phyloP scores from a whole-genome alignment of 805 yeast species.

The Grigorovia jiainica region DNA sequence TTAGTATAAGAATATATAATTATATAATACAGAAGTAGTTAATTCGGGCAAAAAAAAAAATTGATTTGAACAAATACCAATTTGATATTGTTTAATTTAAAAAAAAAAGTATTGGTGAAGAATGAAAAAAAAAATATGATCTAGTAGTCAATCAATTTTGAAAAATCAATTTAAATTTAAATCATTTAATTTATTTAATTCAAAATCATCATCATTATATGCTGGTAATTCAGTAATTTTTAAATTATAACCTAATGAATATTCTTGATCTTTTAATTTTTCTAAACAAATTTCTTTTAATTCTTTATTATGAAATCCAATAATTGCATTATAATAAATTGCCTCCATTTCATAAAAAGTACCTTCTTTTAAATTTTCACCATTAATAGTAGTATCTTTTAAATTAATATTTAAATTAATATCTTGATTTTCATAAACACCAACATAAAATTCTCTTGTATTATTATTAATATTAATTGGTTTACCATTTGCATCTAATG shows the following conservation, averaged over 20 bases:
- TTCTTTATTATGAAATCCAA: constrained; percentile 27
- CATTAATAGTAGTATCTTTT: constrained; percentile 9
- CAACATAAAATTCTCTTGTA: constrained; percentile 29
- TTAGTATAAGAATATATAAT: too few species aligned
- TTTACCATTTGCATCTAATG: constrained; percentile 1
- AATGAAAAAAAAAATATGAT: too few species aligned
- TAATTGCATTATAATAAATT: constrained; percentile 26
- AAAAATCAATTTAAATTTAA: background rate
- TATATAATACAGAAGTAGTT: too few species aligned
- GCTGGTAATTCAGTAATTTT: constrained; percentile 20
- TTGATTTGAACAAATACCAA: too few species aligned
- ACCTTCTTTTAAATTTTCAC: constrained; percentile 1
- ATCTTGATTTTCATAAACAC: constrained; percentile 27
- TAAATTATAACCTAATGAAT: constrained; percentile 21
- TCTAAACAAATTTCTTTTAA: constrained; percentile 19
- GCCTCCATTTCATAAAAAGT: constrained; percentile 12
- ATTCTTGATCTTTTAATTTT: constrained; percentile 22
- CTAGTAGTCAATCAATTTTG: too few species aligned
- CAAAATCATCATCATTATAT: constrained; percentile 9
- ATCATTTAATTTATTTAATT: background rate
- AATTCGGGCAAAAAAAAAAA: too few species aligned
- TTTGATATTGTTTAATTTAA: too few species aligned
- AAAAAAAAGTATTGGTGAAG: too few species aligned
- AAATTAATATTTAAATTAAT: constrained; percentile 9
- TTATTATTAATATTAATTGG: constrained; percentile 9